A percentile compares a stretch with the other conserved stretches of the same genome.
Conservation (phyloP, 2,329 filamentous ascomycete species). For the Cladophialophora carrionii region DNA sequence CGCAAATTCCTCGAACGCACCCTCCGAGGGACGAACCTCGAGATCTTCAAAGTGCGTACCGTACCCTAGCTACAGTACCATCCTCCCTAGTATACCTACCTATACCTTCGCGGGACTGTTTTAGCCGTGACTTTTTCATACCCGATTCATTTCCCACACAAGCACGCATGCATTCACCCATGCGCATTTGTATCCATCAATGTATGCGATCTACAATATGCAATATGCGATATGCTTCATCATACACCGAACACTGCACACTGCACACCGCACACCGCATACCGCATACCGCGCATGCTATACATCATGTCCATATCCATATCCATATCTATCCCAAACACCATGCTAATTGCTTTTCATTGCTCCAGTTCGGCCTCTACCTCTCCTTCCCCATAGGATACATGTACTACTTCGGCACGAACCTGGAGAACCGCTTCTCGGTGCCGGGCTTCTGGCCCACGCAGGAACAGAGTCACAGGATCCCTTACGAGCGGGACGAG, state of each 20-base stretch:
- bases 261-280: too few species aligned
- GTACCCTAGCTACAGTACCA: conserved; percentile 4
- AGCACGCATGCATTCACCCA: too few species aligned
- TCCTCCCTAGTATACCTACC: not conserved
- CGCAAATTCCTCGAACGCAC: conserved; percentile 48
- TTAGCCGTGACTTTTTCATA: too few species aligned
- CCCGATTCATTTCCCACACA: too few species aligned
- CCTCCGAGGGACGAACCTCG: conserved; percentile 84
- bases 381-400: conserved; percentile 97
- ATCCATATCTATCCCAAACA: not conserved
- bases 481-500: conserved; percentile 57
- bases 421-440: conserved; percentile 87
- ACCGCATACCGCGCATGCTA: too few species aligned
- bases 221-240: too few species aligned
- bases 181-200: too few species aligned
- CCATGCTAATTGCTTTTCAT: conserved; percentile 12
- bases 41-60: conserved; percentile 81
- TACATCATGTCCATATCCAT: not conserved
- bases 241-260: too few species aligned
- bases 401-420: conserved; percentile 99
- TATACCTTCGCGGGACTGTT: too few species aligned
- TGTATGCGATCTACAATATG: too few species aligned
- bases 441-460: conserved; percentile 95
- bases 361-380: conserved; percentile 89
- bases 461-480: conserved; percentile 56